Evolutionary conservation across 2,329 filamentous ascomycete species (phyloP), one percentile per base, ranked within the genome.

Genomic region (Emergomyces pasteurianus): DNA sequence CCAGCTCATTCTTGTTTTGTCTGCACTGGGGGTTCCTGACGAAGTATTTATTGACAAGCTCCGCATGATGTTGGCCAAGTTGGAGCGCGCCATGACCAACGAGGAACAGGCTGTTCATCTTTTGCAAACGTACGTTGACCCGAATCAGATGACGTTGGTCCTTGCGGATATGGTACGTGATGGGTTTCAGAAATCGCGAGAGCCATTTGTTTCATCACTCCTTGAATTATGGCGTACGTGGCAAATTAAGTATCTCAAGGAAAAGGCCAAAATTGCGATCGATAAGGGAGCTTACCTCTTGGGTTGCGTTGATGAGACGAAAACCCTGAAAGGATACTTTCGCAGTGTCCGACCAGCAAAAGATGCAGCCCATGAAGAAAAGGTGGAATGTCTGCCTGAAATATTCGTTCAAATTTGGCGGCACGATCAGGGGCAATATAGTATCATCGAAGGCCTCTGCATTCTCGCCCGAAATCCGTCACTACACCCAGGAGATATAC

Each of bases 381-480:
- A 79, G 57, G 67, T 80, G 7, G 74, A 79, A 9, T 74, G 79
- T 1, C 75, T 95, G 1, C 91, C 94, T 0, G 86, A 99, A 68
- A 90, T 99, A 9, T 99, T 97, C 68, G 72, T 97, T 0, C 92
- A 96, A 69, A 79, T 96, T 0, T 86, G 86, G 0, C 81, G 83
- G 9, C 78, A 79, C 0, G 76, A 80, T 9, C 77, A 79, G 40
- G 78, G 77, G 1, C 77, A 79, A 26, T 86, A 87, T 67, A 81
- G 78, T 58, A 77, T 92, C 0, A 82, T 96, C 28, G 79, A 85
- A 63, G 92, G 91, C 0, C 69, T 90, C 2, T 97, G 94, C 67
- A 78, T 95, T 7, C 80, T 99, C 0, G 92, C 91, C 1, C 86
- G 94, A 31, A 99, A 99, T 67, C 94, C 94, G 0, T 96, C 92